Evolutionary conservation across 176 grass and related monocot species (phyloP).

Genomic region (Cymbopogon citratus): DNA sequence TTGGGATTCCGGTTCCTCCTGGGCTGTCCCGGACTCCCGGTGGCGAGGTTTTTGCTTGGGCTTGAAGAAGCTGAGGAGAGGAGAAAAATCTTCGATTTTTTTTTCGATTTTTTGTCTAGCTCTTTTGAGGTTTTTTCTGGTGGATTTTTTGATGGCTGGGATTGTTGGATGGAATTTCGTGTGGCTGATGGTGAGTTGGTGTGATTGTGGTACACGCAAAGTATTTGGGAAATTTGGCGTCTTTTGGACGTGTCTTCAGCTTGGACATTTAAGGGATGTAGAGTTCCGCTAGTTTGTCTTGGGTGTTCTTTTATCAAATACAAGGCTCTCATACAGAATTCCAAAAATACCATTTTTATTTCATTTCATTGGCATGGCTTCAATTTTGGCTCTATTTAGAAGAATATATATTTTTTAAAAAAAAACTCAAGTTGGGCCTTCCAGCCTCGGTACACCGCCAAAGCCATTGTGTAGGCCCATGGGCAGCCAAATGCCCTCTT

Average conservation of each 20-base stretch:
- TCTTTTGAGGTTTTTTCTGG: not conserved
- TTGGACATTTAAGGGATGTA: constrained; percentile 9
- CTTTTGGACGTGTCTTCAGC: constrained; percentile 25
- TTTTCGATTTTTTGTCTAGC: not conserved
- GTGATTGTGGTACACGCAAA: not conserved
- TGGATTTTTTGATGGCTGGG: constrained; percentile 3
- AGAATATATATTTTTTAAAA: no score
- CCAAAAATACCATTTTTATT: not conserved
- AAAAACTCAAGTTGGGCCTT: no score
- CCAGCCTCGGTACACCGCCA: no score
- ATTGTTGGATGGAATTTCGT: not conserved
- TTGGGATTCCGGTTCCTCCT: constrained; percentile 26
- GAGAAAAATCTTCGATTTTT: constrained; percentile 4
- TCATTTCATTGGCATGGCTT: not conserved
- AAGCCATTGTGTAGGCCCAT: not conserved
- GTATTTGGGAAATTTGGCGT: not conserved
- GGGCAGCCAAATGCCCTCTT: not conserved
- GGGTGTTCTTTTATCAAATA: not conserved
- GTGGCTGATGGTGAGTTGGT: constrained; percentile 16
- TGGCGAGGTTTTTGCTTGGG: constrained; percentile 27
- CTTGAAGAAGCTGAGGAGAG: constrained; percentile 22
- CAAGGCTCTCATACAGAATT: not conserved
- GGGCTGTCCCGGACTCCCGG: not conserved
- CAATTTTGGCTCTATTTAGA: no score
- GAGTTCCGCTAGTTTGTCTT: not conserved